Evolutionary conservation across 352 stramenopile genomes (phyloP).

Genomic region (Globisporangium parvum): DNA sequence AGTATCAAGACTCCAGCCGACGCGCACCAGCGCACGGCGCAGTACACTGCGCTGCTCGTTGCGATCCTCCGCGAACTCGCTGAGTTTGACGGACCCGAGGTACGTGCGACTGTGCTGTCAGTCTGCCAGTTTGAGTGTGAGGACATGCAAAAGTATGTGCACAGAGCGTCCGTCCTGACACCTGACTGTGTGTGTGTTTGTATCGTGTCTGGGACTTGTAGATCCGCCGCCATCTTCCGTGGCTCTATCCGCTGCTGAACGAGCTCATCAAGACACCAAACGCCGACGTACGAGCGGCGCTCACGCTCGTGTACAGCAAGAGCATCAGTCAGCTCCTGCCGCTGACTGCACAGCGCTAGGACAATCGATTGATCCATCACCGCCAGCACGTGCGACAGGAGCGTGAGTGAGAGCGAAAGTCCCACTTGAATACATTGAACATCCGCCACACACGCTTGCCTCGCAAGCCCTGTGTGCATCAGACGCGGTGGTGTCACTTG

Average conservation of each 20-base stretch:
- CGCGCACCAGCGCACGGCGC: constrained; percentile 42
- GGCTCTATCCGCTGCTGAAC: constrained; percentile 76
- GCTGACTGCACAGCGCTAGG: constrained; percentile 8
- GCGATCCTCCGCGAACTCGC: constrained; percentile 40
- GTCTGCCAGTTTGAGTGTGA: no score
- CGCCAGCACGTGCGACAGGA: no score
- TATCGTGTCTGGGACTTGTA: constrained; percentile 23
- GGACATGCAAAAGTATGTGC: constrained; percentile 5
- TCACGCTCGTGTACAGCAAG: constrained; percentile 58
- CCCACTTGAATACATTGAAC: no score
- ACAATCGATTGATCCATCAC: background rate
- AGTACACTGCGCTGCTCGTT: constrained; percentile 52
- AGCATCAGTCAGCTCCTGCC: constrained; percentile 56
- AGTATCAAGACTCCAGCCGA: constrained; percentile 29
- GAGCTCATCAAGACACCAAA: constrained; percentile 65
- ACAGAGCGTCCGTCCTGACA: no score
- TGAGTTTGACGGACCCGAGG: constrained; percentile 44
- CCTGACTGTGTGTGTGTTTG: constrained; percentile 1
- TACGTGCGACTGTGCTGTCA: constrained; percentile 21
- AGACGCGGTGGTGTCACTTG: no score
- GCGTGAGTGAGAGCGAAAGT: no score
- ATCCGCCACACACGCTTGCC: no score
- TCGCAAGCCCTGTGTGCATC: no score
- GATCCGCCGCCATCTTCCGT: constrained; percentile 62
- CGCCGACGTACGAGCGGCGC: constrained; percentile 51